Evolutionary conservation across 2,329 filamentous ascomycete species (phyloP).

Genomic region (Didymella keratinophila): DNA sequence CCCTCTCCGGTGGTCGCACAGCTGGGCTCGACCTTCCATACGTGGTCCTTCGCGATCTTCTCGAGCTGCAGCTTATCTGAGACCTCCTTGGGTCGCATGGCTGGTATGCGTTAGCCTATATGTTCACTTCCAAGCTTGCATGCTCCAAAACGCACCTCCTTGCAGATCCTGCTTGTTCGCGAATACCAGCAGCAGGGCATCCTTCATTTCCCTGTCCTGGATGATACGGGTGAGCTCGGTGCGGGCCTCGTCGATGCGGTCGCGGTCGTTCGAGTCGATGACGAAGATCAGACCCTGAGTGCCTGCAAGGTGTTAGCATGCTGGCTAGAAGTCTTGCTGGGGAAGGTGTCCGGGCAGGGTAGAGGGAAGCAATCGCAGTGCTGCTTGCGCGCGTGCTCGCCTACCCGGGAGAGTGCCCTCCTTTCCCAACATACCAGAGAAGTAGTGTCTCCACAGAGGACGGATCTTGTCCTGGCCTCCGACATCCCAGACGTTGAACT

Average conservation of each 20-base stretch:
- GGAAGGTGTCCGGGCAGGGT: slow-evolving; percentile 6
- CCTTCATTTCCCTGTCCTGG: slow-evolving; percentile 98
- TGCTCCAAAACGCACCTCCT: slow-evolving; percentile 65
- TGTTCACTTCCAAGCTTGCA: neutral
- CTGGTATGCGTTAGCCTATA: slow-evolving; percentile 39
- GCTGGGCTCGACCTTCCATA: slow-evolving; percentile 63
- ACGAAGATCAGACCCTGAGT: slow-evolving; percentile 99
- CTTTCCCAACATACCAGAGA: slow-evolving; percentile 70
- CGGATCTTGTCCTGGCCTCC: slow-evolving; percentile 99
- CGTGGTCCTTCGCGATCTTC: slow-evolving; percentile 60
- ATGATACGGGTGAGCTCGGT: slow-evolving; percentile 98
- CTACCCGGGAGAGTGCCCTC: slow-evolving; percentile 42
- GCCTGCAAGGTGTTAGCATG: slow-evolving; percentile 54
- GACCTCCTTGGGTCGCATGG: slow-evolving; percentile 61
- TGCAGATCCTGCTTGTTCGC: slow-evolving; percentile 99
- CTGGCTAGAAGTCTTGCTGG: too few species aligned
- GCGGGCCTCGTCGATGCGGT: slow-evolving; percentile 95
- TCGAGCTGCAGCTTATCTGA: slow-evolving; percentile 58
- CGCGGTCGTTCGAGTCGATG: slow-evolving; percentile 97
- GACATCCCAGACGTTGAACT: slow-evolving; percentile 99
- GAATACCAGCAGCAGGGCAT: slow-evolving; percentile 95
- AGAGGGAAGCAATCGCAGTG: slow-evolving; percentile 25
- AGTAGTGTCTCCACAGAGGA: slow-evolving; percentile 99
- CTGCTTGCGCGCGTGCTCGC: slow-evolving; percentile 30
- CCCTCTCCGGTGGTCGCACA: slow-evolving; percentile 62